Evolutionary conservation across 768 basidiomycete genomes (phyloP).

Genomic region (Suillus luteus): DNA sequence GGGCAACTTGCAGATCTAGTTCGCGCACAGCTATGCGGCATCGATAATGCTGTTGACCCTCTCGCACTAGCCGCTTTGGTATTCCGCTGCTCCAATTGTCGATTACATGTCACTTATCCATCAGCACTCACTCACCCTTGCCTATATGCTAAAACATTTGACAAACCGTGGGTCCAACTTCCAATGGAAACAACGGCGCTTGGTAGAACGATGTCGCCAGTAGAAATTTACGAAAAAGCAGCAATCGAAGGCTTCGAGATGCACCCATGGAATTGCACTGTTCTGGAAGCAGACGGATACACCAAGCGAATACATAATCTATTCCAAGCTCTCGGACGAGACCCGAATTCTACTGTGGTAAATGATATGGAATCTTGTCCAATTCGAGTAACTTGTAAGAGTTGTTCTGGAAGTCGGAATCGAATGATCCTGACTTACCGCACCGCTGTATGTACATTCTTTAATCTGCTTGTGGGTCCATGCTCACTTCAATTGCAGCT

Average conservation of each 20-base stretch:
- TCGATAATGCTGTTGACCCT: neutral
- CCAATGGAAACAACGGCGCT: slow-evolving; percentile 3
- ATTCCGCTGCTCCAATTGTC: slow-evolving; percentile 3
- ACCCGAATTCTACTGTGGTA: neutral
- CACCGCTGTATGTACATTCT: neutral
- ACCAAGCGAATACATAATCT: slow-evolving; percentile 4
- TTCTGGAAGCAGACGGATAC: slow-evolving; percentile 1
- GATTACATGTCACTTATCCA: slow-evolving; percentile 3
- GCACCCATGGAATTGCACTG: slow-evolving; percentile 1
- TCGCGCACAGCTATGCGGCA: neutral
- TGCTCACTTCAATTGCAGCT: neutral
- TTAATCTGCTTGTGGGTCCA: neutral
- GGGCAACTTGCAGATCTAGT: slow-evolving; percentile 1
- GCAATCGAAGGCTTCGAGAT: slow-evolving; percentile 3
- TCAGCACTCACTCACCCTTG: slow-evolving; percentile 1
- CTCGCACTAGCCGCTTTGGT: neutral
- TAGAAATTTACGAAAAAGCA: slow-evolving; percentile 4
- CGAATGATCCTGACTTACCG: slow-evolving; percentile 4
- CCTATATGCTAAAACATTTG: neutral
- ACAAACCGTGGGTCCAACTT: slow-evolving; percentile 2
- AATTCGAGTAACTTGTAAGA: slow-evolving; percentile 5
- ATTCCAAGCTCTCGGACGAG: slow-evolving; percentile 2
- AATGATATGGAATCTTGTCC: slow-evolving; percentile 1
- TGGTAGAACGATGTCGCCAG: neutral
- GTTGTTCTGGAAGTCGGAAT: slow-evolving; percentile 7